Conservation (phyloP, 2,329 filamentous ascomycete genomes). For the Epichloe elymi region DNA sequence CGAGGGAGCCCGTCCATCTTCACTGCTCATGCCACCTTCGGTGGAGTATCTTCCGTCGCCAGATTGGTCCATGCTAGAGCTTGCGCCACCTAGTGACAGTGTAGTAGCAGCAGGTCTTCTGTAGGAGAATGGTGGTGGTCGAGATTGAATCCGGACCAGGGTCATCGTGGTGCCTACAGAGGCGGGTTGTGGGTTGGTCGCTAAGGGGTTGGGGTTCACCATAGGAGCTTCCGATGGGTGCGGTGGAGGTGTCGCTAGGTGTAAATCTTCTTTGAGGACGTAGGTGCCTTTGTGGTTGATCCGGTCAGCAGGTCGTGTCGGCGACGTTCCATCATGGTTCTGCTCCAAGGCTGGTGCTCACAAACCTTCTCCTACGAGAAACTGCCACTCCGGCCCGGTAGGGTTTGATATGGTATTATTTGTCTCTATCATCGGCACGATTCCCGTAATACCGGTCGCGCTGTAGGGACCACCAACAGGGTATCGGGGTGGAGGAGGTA, state of each 20-base stretch:
- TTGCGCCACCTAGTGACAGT: slow-evolving; percentile 28
- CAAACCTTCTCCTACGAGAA: slow-evolving; percentile 83
- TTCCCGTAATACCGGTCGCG: slow-evolving; percentile 52
- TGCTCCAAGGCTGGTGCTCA: neutral
- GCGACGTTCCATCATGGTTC: neutral
- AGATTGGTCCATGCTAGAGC: slow-evolving; percentile 46
- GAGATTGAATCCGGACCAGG: slow-evolving; percentile 57
- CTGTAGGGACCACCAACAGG: slow-evolving; percentile 60
- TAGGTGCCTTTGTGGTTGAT: slow-evolving; percentile 57
- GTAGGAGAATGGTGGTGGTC: slow-evolving; percentile 41
- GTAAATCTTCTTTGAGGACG: slow-evolving; percentile 76
- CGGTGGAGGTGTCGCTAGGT: slow-evolving; percentile 84
- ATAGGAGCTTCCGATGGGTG: slow-evolving; percentile 88
- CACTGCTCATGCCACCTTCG: slow-evolving; percentile 45
- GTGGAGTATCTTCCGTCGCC: slow-evolving; percentile 46
- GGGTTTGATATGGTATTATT: slow-evolving; percentile 80
- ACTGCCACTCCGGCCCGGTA: slow-evolving; percentile 70
- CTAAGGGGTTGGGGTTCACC: slow-evolving; percentile 79
- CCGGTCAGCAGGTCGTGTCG: slow-evolving; percentile 6
- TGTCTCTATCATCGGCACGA: slow-evolving; percentile 74
- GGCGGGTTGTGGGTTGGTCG: slow-evolving; percentile 72
- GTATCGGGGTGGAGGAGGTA: slow-evolving; percentile 79
- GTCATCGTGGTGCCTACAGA: slow-evolving; percentile 77
- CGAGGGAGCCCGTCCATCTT: slow-evolving; percentile 40
- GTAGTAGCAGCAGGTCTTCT: slow-evolving; percentile 39